Evolutionary conservation across 169 alveolate species (phyloP).

Genomic region (Prorocentrum cordatum): DNA sequence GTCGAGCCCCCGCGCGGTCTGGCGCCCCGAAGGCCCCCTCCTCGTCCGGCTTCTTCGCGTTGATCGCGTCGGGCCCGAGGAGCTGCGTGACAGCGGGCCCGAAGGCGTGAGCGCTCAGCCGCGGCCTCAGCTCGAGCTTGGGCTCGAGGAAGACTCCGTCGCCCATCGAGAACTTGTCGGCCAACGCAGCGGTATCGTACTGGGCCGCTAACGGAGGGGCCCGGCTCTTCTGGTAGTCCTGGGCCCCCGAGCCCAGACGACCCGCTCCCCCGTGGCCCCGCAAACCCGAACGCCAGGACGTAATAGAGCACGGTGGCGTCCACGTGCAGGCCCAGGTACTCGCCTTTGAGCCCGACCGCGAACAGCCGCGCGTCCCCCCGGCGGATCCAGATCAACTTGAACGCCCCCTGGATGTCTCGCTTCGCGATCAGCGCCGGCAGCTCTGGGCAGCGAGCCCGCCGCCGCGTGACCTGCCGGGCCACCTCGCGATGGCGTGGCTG

Average conservation of each 20-base stretch:
- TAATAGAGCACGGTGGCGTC: not conserved
- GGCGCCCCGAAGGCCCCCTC: too few species aligned
- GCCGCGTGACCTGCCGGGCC: not conserved
- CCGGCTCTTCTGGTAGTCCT: not conserved
- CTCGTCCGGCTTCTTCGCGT: too few species aligned
- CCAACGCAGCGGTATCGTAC: too few species aligned
- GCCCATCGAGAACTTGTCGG: too few species aligned
- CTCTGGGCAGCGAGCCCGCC: not conserved
- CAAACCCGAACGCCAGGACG: not conserved
- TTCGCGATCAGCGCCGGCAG: not conserved
- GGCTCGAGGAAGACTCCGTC: too few species aligned
- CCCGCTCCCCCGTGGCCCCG: not conserved
- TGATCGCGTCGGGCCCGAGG: too few species aligned
- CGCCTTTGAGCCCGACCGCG: not conserved
- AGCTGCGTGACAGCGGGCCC: too few species aligned
- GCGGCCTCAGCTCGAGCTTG: too few species aligned
- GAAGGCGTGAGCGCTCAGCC: too few species aligned
- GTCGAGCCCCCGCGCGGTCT: too few species aligned
- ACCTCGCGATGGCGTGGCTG: not conserved
- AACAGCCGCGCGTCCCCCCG: not conserved
- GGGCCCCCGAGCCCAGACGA: not conserved
- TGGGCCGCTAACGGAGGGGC: too few species aligned
- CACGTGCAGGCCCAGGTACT: not conserved
- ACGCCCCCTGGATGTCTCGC: not conserved
- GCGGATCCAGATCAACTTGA: not conserved